Base-by-base conservation (phyloP, 2,329 filamentous ascomycete species). In the Didymella pomorum region DNA sequence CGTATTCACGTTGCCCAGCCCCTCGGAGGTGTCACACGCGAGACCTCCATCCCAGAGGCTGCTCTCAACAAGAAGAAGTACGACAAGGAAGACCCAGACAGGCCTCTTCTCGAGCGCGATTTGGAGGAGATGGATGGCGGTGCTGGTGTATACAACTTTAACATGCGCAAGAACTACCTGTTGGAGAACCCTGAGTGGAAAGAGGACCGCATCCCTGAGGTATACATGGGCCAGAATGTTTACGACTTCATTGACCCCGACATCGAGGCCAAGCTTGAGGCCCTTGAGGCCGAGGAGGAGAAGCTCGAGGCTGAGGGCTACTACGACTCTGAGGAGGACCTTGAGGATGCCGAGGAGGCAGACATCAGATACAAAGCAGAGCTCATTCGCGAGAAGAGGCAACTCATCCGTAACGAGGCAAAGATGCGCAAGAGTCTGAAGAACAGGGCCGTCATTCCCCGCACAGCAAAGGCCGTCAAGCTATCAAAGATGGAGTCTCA, bases 1-100 rank as follows among this genome's bases (percentile, higher is more conserved):
- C 88, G 96, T 74, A 99, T 99, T 58, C 96, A 99, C 81, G 96
- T 99, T 64, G 95, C 95, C n/a, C 87, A 92, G 74, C 96, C 95
- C 52, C 87, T 96, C 79, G 91, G 89, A 63, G 93, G 93, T 63
- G 83, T 90, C 50, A 84, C 86, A 20, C 87, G 90, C 42, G 90
- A 97, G 79, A 86, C 91, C 0, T 96, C 90, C 74, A 94, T 99
- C 61, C 96, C 95, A 4, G 93, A 97, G 54, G 92, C 86, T 7
- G 85, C 90, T 70, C 91, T 92, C 82, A 83, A 84, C 60, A 84
- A 87, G 79, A 91, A 90, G 84, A 97, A 96, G 81, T 97, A 94
- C 79, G 90, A 96, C 82, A 94, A 91, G 81, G 83, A 84, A 29
- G 94, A 98, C 69, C 93, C 94, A n/a, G 87, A 94, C 73, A 86